Conservation (phyloP, 2,329 filamentous ascomycete genomes). For the Hymenotorrendiella dingleyae region DNA sequence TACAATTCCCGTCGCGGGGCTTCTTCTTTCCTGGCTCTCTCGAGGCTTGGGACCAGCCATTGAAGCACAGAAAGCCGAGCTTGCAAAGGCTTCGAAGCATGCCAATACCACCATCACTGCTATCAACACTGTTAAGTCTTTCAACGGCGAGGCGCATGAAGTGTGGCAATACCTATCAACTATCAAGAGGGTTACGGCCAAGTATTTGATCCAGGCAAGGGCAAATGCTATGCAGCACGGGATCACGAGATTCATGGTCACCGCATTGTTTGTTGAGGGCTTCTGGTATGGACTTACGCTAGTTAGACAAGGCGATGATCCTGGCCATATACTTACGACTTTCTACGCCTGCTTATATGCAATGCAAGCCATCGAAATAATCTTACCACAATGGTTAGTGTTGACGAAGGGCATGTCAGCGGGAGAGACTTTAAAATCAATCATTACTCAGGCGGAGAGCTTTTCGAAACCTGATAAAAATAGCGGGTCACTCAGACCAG, state of each 20-base stretch:
- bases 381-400: constrained; percentile 71
- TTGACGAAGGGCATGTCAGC: constrained; percentile 76
- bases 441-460: constrained; percentile 34
- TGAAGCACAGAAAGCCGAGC: constrained; percentile 59
- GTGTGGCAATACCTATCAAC: constrained; percentile 55
- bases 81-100: constrained; percentile 66
- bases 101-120: constrained; percentile 62
- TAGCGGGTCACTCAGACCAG: too few relatives aligned
- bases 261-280: constrained; percentile 76
- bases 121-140: constrained; percentile 83
- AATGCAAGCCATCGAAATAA: constrained; percentile 65
- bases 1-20: constrained; percentile 61
- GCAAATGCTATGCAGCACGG: constrained; percentile 67
- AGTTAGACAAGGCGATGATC: constrained; percentile 48
- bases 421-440: constrained; percentile 52
- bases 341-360: constrained; percentile 79
- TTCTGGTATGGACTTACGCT: constrained; percentile 83
- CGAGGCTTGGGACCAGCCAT: constrained; percentile 58
- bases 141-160: constrained; percentile 70
- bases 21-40: constrained; percentile 55
- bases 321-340: constrained; percentile 70
- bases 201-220: constrained; percentile 63
- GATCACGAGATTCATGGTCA: constrained; percentile 66
- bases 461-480: too few relatives aligned
- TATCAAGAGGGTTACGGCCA: constrained; percentile 51